Base-by-base conservation (phyloP, 352 stramenopile species). In the Phytopythium sindhum region DNA sequence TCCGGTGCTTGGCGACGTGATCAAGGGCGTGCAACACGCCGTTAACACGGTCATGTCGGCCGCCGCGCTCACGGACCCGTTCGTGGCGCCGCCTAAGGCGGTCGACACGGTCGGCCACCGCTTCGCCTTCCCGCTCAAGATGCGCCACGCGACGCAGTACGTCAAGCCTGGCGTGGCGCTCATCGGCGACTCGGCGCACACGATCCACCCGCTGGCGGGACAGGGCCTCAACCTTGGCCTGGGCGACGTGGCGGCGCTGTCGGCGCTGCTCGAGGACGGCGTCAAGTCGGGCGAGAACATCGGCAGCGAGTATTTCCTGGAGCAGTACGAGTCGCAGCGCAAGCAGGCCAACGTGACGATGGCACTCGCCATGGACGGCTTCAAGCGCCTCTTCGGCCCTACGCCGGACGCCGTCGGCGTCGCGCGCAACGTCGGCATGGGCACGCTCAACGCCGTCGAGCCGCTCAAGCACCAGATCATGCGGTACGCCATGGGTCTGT, bases 141-240 rank as follows among this genome's bases (percentile, higher is more conserved):
- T 97, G 65, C 86, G 89, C 65, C 91, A 97, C 69, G 88, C 91
- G 28, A 86, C 77, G 28, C 78, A 80, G 64, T 97, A 97, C 78
- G 86, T 91, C 31, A 89, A 90, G 65, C 77, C 80, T 0, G 80
- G 92, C 41, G 73, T 98, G 33, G 94, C 91, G 11, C 76, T 99
- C 51, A 81, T 98, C 17, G 96, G 96, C 55, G 96, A 99, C 82
- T 97, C 96, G 9, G 96, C 96, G 33, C 96, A 99, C 80, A 96
- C 94, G 47, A 95, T 99, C 60, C 96, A 99, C 78, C 96, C 96
- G 37, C 93, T 99, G 64, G 96, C 96, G 4, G 96, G 96, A 45
- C 96, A 99, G 78, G 95, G 95, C 12, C 77, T 99, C 48, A 99
- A 99, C 84, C 75, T 99, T 51, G 96, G 96, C 19, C 73, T 99